These are phyloP conservation scores for Trichomonas tenax DNA, from an alignment of 208 protist species.

Conservation along the genomic window DNA sequence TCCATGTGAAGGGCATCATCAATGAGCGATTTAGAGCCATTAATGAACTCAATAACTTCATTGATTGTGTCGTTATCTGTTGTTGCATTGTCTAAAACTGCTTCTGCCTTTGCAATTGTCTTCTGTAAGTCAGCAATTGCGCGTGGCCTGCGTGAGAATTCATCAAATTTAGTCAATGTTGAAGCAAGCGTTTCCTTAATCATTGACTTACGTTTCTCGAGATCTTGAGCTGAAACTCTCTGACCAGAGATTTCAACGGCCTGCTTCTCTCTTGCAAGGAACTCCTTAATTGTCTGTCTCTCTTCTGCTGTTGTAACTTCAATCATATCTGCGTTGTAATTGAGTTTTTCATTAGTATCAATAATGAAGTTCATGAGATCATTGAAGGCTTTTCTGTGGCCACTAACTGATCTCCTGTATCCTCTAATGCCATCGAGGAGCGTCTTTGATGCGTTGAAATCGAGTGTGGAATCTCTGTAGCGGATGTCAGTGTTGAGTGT, in stretches of 20 bases:
- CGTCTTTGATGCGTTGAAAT: background rate
- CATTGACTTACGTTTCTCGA: background rate
- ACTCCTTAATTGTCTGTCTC: background rate
- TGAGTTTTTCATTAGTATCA: background rate
- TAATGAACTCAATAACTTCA: background rate
- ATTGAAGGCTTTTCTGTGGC: background rate
- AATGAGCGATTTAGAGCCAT: background rate
- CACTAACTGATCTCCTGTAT: background rate
- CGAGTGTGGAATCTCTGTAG: background rate
- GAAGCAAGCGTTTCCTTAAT: background rate
- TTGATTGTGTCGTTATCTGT: constrained; percentile 4
- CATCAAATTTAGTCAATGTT: background rate
- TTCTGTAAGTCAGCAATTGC: background rate
- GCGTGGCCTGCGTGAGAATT: background rate
- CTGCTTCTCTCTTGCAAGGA: background rate
- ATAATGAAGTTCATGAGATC: background rate
- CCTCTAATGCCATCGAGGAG: background rate
- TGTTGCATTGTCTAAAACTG: background rate
- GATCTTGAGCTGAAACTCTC: background rate
- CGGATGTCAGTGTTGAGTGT: background rate
- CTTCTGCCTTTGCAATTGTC: background rate
- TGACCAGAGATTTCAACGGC: background rate
- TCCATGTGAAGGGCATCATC: background rate
- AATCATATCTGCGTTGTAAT: background rate
- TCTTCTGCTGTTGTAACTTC: background rate